These are phyloP conservation scores for Crithidia sp. DNA, from an alignment of 208 protist species.

Conservation along the genomic window DNA sequence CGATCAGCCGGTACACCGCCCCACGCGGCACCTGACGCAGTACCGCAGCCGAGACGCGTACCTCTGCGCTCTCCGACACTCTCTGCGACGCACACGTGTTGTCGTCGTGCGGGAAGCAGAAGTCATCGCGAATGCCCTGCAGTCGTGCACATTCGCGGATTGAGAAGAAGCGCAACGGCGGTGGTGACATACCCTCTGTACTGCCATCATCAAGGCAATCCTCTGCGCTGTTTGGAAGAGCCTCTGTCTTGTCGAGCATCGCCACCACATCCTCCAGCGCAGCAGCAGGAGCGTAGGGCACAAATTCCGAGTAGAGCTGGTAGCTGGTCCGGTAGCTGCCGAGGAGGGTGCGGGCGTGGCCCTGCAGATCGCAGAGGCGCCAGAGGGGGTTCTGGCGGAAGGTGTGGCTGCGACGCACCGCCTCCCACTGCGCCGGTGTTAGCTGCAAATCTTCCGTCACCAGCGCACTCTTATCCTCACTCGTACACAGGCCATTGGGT, in stretches of 20 bases:
- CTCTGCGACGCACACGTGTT: neutral
- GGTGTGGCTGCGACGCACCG: conserved; percentile 52
- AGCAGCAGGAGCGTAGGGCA: conserved; percentile 33
- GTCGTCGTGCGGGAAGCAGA: conserved; percentile 39
- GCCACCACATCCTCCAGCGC: conserved; percentile 10
- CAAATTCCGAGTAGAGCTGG: conserved; percentile 81
- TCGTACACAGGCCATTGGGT: neutral
- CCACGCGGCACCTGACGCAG: conserved; percentile 30
- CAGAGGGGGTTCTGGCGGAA: conserved; percentile 55
- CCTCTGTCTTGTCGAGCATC: neutral
- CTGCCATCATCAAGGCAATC: no score
- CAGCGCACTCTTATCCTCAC: neutral
- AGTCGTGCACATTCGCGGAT: conserved; percentile 80
- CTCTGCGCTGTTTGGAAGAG: no score
- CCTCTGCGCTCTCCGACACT: neutral
- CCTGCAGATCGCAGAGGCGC: conserved; percentile 51
- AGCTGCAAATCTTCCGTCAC: conserved; percentile 27
- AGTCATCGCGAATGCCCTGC: conserved; percentile 70
- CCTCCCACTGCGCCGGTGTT: conserved; percentile 54
- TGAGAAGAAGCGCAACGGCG: conserved; percentile 66
- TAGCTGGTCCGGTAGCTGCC: conserved; percentile 71
- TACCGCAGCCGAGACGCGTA: neutral
- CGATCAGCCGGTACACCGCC: conserved; percentile 70
- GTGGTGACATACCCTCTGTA: neutral
- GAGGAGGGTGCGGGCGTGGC: conserved; percentile 66